Evolutionary conservation across 2,329 filamentous ascomycete species (phyloP).

Genomic region (Xenoacremonium recifei): DNA sequence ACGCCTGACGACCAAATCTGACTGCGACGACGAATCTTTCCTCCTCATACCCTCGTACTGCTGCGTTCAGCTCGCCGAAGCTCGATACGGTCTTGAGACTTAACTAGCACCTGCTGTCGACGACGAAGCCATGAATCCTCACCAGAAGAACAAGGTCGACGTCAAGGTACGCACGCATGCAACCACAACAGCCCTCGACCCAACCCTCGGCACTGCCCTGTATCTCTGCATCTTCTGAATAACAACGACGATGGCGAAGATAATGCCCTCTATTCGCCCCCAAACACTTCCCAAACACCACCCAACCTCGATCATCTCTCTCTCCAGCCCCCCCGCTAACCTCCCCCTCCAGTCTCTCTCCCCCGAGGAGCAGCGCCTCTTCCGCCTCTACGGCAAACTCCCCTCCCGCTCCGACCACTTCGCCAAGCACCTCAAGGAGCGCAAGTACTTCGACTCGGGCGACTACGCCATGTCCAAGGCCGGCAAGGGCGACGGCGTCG

Average conservation of each 20-base stretch:
- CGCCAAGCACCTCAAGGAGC: conserved; percentile 98
- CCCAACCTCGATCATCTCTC: conserved; percentile 3
- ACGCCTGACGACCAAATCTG: neutral
- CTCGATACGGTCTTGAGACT: too few species aligned
- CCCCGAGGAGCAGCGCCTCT: conserved; percentile 92
- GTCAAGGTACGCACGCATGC: conserved; percentile 68
- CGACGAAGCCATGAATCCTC: conserved; percentile 83
- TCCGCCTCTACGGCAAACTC: conserved; percentile 96
- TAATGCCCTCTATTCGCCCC: conserved; percentile 10
- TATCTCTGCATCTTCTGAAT: too few species aligned
- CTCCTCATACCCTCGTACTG: conserved; percentile 5
- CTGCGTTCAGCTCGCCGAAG: conserved; percentile 1
- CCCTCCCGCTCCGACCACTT: conserved; percentile 95
- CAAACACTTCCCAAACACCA: conserved; percentile 1
- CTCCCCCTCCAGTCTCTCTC: conserved; percentile 68
- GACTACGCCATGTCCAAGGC: conserved; percentile 97
- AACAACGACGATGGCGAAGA: too few species aligned
- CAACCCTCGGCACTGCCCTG: too few species aligned
- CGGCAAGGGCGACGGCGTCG: conserved; percentile 91
- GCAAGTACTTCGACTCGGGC: conserved; percentile 97
- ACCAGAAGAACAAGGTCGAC: conserved; percentile 98
- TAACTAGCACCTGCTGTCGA: too few species aligned
- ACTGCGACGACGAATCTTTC: conserved; percentile 3
- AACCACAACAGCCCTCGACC: neutral
- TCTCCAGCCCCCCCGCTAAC: conserved; percentile 22